phyloP scores from a whole-genome alignment of 192 early-diverging fungal genomes.

The Linnemannia elongata region DNA sequence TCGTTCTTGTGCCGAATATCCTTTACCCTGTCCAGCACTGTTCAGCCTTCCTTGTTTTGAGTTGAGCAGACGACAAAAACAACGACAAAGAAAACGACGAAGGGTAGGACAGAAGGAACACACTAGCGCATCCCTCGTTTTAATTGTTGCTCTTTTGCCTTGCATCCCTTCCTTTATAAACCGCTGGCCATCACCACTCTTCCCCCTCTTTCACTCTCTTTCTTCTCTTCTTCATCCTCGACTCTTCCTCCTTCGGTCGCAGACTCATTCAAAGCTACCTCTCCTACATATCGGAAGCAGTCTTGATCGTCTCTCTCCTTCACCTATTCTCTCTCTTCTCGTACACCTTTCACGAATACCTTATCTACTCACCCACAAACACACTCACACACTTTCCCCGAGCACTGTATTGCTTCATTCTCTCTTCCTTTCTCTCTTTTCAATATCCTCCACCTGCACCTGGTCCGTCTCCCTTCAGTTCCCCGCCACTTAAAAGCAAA shows the following conservation, averaged over 20 bases:
- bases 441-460: not conserved
- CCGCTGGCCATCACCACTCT: not conserved
- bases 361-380: not conserved
- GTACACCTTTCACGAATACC: not conserved
- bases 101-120: not conserved
- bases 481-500: not conserved
- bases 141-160: not conserved
- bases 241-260: not conserved
- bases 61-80: not conserved
- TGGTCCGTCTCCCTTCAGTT: not conserved
- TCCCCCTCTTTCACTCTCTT: not conserved
- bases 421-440: no score
- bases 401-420: constrained; percentile 2
- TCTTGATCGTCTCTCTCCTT: not conserved
- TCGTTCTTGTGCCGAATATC: not conserved
- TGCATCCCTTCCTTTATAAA: constrained; percentile 5
- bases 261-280: not conserved
- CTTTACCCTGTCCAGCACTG: not conserved
- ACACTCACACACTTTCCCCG: not conserved
- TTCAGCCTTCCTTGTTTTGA: not conserved
- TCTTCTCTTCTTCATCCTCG: not conserved
- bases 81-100: not conserved
- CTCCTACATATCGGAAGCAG: not conserved
- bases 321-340: not conserved
- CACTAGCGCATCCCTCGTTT: constrained; percentile 4